These are phyloP conservation scores for Psilocybe cyanescens DNA, from an alignment of 768 basidiomycete genomes.

Conservation along the genomic window DNA sequence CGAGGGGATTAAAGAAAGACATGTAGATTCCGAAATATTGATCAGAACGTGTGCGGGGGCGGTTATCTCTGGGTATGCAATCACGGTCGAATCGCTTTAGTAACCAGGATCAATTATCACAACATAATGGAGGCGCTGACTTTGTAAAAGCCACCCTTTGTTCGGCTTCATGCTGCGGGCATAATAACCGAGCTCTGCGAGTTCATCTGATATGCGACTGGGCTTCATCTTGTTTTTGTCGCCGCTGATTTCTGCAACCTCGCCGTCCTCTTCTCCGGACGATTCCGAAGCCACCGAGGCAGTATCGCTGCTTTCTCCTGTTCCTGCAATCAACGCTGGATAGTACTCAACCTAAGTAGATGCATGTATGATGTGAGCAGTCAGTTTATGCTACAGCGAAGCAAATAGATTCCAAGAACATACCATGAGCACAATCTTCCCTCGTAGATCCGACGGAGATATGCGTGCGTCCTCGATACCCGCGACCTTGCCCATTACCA, in stretches of 20 bases:
- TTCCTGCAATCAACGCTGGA: conserved; percentile 30
- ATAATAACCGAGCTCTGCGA: conserved; percentile 62
- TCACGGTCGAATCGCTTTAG: not conserved
- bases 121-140: not conserved
- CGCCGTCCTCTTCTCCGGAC: conserved; percentile 29
- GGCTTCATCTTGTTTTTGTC: conserved; percentile 24
- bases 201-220: conserved; percentile 46
- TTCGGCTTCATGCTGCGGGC: conserved; percentile 64
- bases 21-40: conserved; percentile 61
- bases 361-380: not conserved
- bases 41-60: conserved; percentile 55
- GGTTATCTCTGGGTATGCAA: conserved; percentile 32
- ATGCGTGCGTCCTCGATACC: conserved; percentile 38
- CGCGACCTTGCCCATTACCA: conserved; percentile 46
- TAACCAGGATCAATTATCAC: not conserved
- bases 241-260: conserved; percentile 18
- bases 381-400: no score
- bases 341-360: conserved; percentile 57
- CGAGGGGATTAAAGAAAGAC: conserved; percentile 42
- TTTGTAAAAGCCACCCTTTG: conserved; percentile 47
- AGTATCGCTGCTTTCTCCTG: conserved; percentile 22
- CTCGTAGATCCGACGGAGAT: conserved; percentile 50
- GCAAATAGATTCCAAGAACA: conserved; percentile 7
- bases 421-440: conserved; percentile 65
- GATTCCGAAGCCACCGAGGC: conserved; percentile 28